Percentiles rank a stretch among this genome's conserved stretches.
Evolutionary conservation across 2,329 filamentous ascomycete species (phyloP).

Genomic region (Penicillium sp.): DNA sequence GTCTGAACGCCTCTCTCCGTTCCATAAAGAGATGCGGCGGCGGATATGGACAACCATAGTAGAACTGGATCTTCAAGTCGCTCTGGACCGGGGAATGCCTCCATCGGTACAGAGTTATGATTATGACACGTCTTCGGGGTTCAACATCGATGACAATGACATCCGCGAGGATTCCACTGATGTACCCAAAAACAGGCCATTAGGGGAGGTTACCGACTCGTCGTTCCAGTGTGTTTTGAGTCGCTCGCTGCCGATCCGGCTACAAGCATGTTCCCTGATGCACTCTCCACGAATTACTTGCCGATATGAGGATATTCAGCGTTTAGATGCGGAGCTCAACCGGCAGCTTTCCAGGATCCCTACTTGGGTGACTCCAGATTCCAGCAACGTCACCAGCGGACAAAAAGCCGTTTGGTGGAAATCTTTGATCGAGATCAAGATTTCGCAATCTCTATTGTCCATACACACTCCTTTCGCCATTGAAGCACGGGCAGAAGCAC

Average conservation of each 20-base stretch:
- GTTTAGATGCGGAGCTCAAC: conserved; percentile 40
- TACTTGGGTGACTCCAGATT: conserved; percentile 25
- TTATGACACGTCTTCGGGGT: conserved; percentile 49
- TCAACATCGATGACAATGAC: conserved; percentile 52
- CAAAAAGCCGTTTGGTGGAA: conserved; percentile 33
- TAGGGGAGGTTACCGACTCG: conserved; percentile 37
- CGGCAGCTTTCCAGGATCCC: conserved; percentile 36
- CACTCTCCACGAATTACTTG: conserved; percentile 38
- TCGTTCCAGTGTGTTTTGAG: conserved; percentile 34
- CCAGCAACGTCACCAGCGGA: conserved; percentile 22
- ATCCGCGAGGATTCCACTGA: conserved; percentile 38
- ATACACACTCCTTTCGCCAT: conserved; percentile 41
- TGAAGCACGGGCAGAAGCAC: conserved; percentile 30
- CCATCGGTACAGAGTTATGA: conserved; percentile 43
- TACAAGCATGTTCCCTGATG: conserved; percentile 36
- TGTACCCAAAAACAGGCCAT: conserved; percentile 29
- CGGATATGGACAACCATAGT: conserved; percentile 56
- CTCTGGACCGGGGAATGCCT: conserved; percentile 54
- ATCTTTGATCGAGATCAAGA: conserved; percentile 34
- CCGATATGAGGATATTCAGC: conserved; percentile 40
- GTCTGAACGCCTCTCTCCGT: conserved; percentile 35
- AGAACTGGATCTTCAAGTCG: conserved; percentile 55
- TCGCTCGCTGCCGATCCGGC: conserved; percentile 31
- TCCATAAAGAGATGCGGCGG: conserved; percentile 48
- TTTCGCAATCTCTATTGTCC: conserved; percentile 38